Evolutionary conservation across 1,284 basidiomycete species (phyloP), one percentile per base, ranked within the genome.

Genomic region (Ceratorhiza oryzae-sativae): DNA sequence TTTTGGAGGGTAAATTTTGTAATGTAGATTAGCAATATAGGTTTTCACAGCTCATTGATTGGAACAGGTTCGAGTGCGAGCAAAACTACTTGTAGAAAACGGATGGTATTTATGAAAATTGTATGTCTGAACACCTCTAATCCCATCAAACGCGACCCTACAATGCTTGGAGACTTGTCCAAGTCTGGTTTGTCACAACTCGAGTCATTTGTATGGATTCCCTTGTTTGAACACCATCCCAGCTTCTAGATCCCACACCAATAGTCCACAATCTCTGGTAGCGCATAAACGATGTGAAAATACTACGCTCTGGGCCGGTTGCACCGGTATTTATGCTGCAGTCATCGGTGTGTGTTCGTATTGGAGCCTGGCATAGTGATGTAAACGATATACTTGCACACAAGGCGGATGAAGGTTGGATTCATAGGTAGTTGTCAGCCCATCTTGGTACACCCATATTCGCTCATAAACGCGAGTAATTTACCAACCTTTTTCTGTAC

Each of bases 171-270:
- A 12, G 67, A 32, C 9, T 48, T 48, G 15, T 9, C 25, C 32
- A 20, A 36, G 10, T 48, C 32, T 12, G 34, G 34, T 41, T 23
- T 36, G 46, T n/a, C 49, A 13, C 30, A 6, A 20, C 23, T 23
- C 10, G 49, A 8, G 4, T 53, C n/a, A n/a, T 42, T 41, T 10
- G 53, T 36, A 8, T 32, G 53, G 15, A 59, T 25, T 36, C 53
- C 42, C 20, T 75, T 8, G 55, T 73, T n/a, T 30, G 63, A 13
- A 72, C 73, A 23, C 65, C 73, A 53, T 61, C 13, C 86, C 90
- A 53, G 81, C 84, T 77, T 93, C 91, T 18, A 93, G 82, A 79
- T 93, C 91, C 91, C 91, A 93, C 1, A 91, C 89, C 90, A 90
- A 92, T 48, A 93, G 84, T 76, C 86, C 86, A 32, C 90, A 90